These are phyloP conservation scores for Botrytis elliptica DNA, from an alignment of 2,329 filamentous ascomycete genomes.

Conservation along the genomic window DNA sequence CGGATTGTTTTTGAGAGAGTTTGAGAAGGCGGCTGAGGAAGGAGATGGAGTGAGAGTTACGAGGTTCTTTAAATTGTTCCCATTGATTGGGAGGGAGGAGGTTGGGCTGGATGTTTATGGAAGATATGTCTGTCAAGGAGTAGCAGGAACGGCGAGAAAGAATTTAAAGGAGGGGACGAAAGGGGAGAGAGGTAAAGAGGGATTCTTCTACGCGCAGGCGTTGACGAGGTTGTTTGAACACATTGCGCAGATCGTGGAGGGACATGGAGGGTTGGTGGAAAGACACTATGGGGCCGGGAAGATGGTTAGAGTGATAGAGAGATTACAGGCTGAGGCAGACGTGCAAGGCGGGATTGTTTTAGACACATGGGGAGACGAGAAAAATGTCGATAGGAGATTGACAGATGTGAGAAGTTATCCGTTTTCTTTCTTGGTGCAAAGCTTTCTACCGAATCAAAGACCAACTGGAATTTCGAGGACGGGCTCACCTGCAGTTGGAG, in stretches of 20 bases:
- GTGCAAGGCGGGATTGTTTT: conserved; percentile 94
- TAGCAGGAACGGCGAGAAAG: conserved; percentile 76
- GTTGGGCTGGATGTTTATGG: conserved; percentile 94
- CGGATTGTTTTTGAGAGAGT: conserved; percentile 86
- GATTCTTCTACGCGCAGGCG: conserved; percentile 87
- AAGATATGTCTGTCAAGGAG: conserved; percentile 91
- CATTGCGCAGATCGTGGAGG: conserved; percentile 93
- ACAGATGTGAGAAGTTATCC: conserved; percentile 98
- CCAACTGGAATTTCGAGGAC: conserved; percentile 64
- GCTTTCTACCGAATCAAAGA: conserved; percentile 75
- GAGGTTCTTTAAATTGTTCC: conserved; percentile 97
- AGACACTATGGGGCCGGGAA: conserved; percentile 89
- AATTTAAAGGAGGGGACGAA: conserved; percentile 64
- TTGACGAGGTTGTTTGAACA: conserved; percentile 94
- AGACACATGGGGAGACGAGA: conserved; percentile 93
- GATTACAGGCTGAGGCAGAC: conserved; percentile 90
- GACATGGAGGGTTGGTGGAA: conserved; percentile 86
- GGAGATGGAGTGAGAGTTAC: conserved; percentile 89
- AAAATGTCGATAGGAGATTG: conserved; percentile 77
- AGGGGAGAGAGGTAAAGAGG: conserved; percentile 57
- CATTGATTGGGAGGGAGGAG: conserved; percentile 83
- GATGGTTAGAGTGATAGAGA: conserved; percentile 92
- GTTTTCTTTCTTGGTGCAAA: conserved; percentile 95
- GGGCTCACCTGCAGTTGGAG: conserved; percentile 70
- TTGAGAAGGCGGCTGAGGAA: conserved; percentile 84